Base-by-base conservation (phyloP, 495 filamentous ascomycete species). In the Aspergillus diversus region DNA sequence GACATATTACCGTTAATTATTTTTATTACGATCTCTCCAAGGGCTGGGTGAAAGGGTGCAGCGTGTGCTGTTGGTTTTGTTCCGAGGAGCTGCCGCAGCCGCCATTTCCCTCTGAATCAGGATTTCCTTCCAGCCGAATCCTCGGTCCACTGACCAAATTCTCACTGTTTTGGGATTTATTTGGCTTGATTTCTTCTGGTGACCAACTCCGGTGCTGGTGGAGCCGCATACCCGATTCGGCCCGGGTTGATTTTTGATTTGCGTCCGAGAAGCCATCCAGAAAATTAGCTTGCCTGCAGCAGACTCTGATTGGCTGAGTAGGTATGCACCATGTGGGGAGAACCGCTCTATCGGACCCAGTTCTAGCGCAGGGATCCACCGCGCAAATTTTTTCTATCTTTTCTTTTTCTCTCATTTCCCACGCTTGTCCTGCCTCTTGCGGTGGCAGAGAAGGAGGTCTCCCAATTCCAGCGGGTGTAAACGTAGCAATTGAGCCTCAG, bases 201-300 rank as follows among this genome's bases (percentile, higher is more conserved):
- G 48, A 60, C 57, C 49, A 65, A 59, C 33, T 59, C 66, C 63
- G 63, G 60, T 52, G 61, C 46, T 56, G 59, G 67, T 70, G 68
- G 68, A 70, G 68, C 68, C 68, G 64, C 68, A 70, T 70, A 39
- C 64, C 68, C 64, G 68, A 70, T 65, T 70, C 68, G 68, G 68
- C 59, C 68, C 68, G 68, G 68, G 60, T 50, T 63, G 50, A 59
- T 55, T 47, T 43, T 37, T 51, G 60, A 57, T 63, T 63, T 65
- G 64, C 61, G 62, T 61, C 64, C 64, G 68, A 70, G 68, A 60
- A 65, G 56, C 63, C 57, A 50, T 52, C 62, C n/a, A 37, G 39
- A 57, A 56, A 42, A 63, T 62, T 60, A 64, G 63, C 67, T 54
- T 46, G 52, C 53, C 1, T 12, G 17, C 15, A 16, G 35, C 6